A percentile compares a stretch with the other conserved stretches of the same genome.
Conservation (phyloP, 2,329 filamentous ascomycete species). For the Aureobasidium uvarum region DNA sequence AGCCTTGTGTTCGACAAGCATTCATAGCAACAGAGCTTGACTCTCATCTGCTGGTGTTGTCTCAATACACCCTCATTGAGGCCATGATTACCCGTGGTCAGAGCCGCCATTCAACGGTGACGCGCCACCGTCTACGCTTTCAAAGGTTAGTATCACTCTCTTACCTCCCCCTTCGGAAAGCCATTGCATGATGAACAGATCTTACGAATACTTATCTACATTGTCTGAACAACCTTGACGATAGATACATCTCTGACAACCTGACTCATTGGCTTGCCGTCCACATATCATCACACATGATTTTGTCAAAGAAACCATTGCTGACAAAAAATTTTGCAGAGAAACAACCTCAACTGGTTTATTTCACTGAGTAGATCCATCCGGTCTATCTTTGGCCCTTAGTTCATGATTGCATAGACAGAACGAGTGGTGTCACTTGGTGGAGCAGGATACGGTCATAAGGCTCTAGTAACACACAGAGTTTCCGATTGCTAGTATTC, state of each 20-base stretch:
- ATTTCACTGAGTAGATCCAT: background rate
- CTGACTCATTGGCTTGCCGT: slow-evolving; percentile 58
- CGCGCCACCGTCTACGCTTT: background rate
- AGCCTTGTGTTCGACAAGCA: slow-evolving; percentile 37
- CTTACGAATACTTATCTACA: slow-evolving; percentile 99
- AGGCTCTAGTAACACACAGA: too few relatives aligned
- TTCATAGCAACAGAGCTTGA: too few relatives aligned
- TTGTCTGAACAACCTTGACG: slow-evolving; percentile 92
- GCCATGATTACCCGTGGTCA: background rate
- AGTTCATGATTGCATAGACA: background rate
- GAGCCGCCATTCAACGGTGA: background rate
- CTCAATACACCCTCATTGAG: background rate
- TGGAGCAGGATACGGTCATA: too few relatives aligned
- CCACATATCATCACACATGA: background rate
- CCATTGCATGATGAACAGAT: slow-evolving; percentile 71
- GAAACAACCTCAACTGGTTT: background rate
- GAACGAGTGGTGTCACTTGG: background rate
- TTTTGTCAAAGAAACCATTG: background rate
- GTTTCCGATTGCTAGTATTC: too few relatives aligned
- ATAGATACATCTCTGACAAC: slow-evolving; percentile 69
- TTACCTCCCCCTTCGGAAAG: slow-evolving; percentile 39
- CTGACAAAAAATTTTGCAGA: background rate
- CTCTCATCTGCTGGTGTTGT: background rate
- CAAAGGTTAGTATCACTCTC: background rate
- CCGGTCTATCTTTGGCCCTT: too few relatives aligned